phyloP scores from a whole-genome alignment of 2,329 filamentous ascomycete species.

The Fusarium verrucosum region DNA sequence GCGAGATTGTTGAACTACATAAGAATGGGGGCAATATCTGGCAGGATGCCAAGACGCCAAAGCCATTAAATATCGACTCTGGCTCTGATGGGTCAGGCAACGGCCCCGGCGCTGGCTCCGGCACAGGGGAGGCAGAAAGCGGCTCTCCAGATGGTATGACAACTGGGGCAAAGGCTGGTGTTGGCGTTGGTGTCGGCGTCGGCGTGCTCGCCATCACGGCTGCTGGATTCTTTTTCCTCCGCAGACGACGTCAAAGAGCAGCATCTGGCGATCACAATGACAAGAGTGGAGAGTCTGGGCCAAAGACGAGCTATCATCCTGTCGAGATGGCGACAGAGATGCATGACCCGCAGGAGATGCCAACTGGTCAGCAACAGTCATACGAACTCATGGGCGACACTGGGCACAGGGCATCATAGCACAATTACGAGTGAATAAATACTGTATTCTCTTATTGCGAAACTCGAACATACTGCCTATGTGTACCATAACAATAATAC shows the following conservation, averaged over 20 bases:
- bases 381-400: slow-evolving; percentile 23
- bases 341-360: slow-evolving; percentile 16
- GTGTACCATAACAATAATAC: too few relatives aligned
- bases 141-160: slow-evolving; percentile 1
- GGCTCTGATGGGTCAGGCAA: not conserved
- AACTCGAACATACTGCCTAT: too few relatives aligned
- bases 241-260: not conserved
- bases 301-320: slow-evolving; percentile 8
- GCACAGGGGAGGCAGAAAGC: not conserved
- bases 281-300: not conserved
- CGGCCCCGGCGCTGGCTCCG: not conserved
- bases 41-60: slow-evolving; percentile 2
- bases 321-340: slow-evolving; percentile 5
- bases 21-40: slow-evolving; percentile 1
- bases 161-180: slow-evolving; percentile 22
- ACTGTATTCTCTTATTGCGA: not conserved
- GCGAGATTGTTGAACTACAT: slow-evolving; percentile 15
- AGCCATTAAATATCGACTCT: not conserved
- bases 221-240: slow-evolving; percentile 1
- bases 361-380: not conserved
- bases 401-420: not conserved
- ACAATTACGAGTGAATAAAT: not conserved
- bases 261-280: not conserved
- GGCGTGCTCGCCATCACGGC: not conserved
- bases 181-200: slow-evolving; percentile 11